Evolutionary conservation across 2,329 filamentous ascomycete genomes (phyloP).

Genomic region (Cladophialophora psammophila): DNA sequence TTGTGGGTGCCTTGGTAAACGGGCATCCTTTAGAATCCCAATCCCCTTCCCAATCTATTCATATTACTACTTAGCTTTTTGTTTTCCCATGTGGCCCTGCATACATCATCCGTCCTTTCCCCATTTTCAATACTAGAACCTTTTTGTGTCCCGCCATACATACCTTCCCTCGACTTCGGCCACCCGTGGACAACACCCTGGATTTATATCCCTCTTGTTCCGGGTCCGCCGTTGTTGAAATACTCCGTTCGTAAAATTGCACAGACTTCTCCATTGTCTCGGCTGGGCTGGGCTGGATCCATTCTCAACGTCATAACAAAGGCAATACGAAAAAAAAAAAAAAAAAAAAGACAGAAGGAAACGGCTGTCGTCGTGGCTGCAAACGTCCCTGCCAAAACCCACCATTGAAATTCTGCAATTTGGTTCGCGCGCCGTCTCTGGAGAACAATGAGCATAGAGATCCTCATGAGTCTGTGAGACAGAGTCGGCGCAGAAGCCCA

Average conservation of each 20-base stretch:
- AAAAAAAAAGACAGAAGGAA: neutral
- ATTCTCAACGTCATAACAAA: constrained; percentile 4
- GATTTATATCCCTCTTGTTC: neutral
- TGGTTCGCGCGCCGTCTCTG: neutral
- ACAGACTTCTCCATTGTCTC: neutral
- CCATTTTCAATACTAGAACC: neutral
- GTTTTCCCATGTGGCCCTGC: neutral
- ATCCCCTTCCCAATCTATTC: neutral
- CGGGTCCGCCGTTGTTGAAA: neutral
- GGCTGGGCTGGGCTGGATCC: neutral
- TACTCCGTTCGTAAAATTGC: neutral
- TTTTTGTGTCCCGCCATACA: neutral
- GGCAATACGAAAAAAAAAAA: neutral
- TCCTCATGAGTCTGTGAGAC: neutral
- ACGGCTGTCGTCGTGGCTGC: neutral
- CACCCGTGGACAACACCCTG: neutral
- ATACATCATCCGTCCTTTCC: neutral
- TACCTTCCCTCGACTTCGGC: neutral
- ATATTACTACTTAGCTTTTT: neutral
- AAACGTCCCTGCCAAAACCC: neutral
- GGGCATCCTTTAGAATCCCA: neutral
- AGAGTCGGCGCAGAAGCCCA: neutral
- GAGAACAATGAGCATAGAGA: neutral
- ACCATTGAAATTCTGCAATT: neutral
- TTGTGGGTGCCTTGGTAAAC: no score